Evolutionary conservation across 768 basidiomycete species (phyloP).

Genomic region (Mrakia blollopis): DNA sequence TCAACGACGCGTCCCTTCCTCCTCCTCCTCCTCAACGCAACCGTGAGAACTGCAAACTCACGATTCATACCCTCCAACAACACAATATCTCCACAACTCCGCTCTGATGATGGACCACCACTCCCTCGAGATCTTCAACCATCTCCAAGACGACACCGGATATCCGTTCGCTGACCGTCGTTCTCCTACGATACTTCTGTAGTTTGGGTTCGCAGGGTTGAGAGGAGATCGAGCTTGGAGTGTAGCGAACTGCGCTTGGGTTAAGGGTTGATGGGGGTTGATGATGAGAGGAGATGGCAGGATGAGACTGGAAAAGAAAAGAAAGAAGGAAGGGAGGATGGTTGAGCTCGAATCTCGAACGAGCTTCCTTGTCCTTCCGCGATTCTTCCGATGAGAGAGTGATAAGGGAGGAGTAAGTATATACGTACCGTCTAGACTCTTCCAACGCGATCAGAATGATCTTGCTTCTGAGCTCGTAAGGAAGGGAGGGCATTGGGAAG

Average conservation of each 20-base stretch:
- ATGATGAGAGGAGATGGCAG: constrained; percentile 34
- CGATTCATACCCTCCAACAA: constrained; percentile 28
- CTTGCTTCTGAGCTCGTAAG: constrained; percentile 37
- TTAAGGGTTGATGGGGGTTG: constrained; percentile 30
- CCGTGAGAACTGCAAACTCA: neutral
- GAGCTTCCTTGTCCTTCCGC: no score
- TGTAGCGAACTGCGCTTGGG: constrained; percentile 21
- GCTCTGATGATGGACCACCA: constrained; percentile 37
- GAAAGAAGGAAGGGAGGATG: neutral
- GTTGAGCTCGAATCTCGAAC: neutral
- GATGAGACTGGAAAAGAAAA: constrained; percentile 34
- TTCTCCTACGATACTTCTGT: constrained; percentile 37
- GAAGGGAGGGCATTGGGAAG: constrained; percentile 37
- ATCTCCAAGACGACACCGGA: constrained; percentile 38
- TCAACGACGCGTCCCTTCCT: neutral
- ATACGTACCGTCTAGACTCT: constrained; percentile 10
- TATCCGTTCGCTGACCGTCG: constrained; percentile 37
- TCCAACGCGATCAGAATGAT: constrained; percentile 39
- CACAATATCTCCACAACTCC: constrained; percentile 35
- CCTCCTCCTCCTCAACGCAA: neutral
- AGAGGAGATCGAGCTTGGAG: constrained; percentile 35
- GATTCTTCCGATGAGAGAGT: neutral
- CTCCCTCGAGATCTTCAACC: constrained; percentile 36
- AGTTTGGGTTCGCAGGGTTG: constrained; percentile 36
- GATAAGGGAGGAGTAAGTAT: no score